Evolutionary conservation across 441 rosid species (phyloP).

Genomic region (Omphalea diandra): DNA sequence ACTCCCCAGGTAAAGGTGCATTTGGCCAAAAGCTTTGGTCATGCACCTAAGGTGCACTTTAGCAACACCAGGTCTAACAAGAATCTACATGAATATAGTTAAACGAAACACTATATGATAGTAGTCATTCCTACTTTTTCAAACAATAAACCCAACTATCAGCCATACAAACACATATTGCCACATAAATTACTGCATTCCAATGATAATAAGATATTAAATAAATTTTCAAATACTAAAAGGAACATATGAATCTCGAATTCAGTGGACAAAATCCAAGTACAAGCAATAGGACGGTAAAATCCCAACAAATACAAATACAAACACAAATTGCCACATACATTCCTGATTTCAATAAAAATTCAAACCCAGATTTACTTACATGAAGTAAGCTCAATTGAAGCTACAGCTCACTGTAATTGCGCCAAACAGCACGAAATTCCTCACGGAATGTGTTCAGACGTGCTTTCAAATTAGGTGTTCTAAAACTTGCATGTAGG

Average conservation of each 20-base stretch:
- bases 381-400: constrained; percentile 25
- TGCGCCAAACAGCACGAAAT: constrained; percentile 97
- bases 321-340: not conserved
- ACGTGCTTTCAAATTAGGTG: constrained; percentile 97
- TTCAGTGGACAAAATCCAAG: not conserved
- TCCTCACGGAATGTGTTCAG: constrained; percentile 95
- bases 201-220: not conserved
- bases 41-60: not conserved
- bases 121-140: not conserved
- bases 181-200: not conserved
- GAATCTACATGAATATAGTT: not conserved
- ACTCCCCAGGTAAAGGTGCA: not conserved
- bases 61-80: not conserved
- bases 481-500: constrained; percentile 91
- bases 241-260: not conserved
- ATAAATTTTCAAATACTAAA: not conserved
- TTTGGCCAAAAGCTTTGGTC: not conserved
- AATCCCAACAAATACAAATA: not conserved
- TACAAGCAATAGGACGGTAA: not conserved
- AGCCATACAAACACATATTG: not conserved
- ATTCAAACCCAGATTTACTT: constrained; percentile 22
- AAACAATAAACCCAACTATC: not conserved
- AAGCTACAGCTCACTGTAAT: constrained; percentile 86
- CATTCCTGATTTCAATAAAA: not conserved
- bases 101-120: no score